Evolutionary conservation across 495 filamentous ascomycete genomes (phyloP).

Genomic region (Neurospora intermedia): DNA sequence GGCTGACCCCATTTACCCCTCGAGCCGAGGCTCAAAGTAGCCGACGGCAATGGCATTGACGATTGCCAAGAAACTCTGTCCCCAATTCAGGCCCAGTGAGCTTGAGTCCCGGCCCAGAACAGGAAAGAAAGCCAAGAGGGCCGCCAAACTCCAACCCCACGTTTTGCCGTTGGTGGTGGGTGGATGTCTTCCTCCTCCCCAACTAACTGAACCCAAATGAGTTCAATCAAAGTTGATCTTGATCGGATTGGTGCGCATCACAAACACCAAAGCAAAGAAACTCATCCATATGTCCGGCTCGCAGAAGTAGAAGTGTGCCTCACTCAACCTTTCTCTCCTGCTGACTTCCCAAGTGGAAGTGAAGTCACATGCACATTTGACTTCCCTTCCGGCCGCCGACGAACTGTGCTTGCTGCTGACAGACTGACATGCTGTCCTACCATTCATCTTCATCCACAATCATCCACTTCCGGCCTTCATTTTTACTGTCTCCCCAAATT

Average conservation of each 20-base stretch:
- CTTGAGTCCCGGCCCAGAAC: too few relatives aligned
- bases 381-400: not conserved
- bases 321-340: not conserved
- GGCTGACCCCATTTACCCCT: conserved; percentile 1
- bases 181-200: not conserved
- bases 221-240: not conserved
- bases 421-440: not conserved
- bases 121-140: too few relatives aligned
- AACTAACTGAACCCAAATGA: not conserved
- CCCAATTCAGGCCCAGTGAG: not conserved
- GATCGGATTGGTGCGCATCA: not conserved
- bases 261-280: not conserved
- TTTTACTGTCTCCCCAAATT: not conserved
- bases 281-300: not conserved
- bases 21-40: conserved; percentile 22
- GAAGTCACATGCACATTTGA: not conserved
- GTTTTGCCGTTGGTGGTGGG: not conserved
- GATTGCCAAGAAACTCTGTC: not conserved
- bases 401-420: not conserved
- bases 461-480: not conserved
- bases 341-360: not conserved
- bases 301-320: not conserved
- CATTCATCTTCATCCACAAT: not conserved
- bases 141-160: not conserved
- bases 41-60: not conserved